Percentiles rank a stretch among this genome's conserved stretches.
phyloP scores from a whole-genome alignment of 768 basidiomycete genomes.

The Leucocoprinus birnbaumii region DNA sequence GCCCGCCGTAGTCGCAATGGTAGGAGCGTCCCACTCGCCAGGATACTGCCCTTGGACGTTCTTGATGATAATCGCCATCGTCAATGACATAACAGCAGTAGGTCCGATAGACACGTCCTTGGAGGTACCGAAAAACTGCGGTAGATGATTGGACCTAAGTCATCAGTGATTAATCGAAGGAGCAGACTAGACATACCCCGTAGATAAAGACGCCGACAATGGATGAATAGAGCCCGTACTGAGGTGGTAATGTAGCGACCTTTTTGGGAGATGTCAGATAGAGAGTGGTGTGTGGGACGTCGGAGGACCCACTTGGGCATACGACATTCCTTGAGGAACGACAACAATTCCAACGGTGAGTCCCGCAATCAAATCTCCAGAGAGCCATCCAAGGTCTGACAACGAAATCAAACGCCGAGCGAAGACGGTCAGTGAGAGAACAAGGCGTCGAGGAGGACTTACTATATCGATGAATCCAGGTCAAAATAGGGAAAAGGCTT shows the following conservation, averaged over 20 bases:
- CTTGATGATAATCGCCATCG: constrained; percentile 76
- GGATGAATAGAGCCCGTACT: constrained; percentile 94
- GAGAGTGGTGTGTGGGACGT: background rate
- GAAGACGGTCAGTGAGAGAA: background rate
- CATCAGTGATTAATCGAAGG: background rate
- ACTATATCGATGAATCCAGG: constrained; percentile 91
- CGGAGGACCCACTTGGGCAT: constrained; percentile 54
- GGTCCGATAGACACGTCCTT: constrained; percentile 99
- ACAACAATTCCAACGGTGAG: constrained; percentile 94
- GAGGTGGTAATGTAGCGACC: constrained; percentile 80
- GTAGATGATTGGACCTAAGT: background rate
- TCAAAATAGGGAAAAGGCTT: constrained; percentile 79
- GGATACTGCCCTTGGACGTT: constrained; percentile 54
- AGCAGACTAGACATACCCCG: constrained; percentile 48
- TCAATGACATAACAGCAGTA: constrained; percentile 97
- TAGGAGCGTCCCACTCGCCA: constrained; percentile 54
- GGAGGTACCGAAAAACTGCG: constrained; percentile 89
- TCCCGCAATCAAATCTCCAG: constrained; percentile 89
- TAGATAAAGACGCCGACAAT: constrained; percentile 87
- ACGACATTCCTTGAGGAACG: constrained; percentile 93
- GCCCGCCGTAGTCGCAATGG: constrained; percentile 83
- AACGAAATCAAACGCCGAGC: too few relatives aligned
- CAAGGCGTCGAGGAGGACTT: constrained; percentile 21
- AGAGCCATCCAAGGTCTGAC: constrained; percentile 73
- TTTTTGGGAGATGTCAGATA: constrained; percentile 20